phyloP scores from a whole-genome alignment of 805 yeast genomes.

The Pichia pseudocactophila region DNA sequence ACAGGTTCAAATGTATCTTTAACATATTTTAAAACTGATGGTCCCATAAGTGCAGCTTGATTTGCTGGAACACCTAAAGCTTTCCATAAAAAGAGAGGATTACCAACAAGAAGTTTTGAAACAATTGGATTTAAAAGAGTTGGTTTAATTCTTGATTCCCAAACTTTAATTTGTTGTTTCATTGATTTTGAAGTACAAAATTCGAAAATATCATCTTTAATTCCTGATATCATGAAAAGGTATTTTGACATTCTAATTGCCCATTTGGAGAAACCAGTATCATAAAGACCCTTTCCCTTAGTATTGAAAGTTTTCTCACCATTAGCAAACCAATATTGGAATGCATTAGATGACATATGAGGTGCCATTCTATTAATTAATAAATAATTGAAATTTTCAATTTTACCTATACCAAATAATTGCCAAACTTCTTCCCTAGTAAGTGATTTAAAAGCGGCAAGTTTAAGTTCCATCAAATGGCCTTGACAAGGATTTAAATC shows the following conservation, averaged over 20 bases:
- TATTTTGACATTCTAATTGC: constrained; percentile 61
- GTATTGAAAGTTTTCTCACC: constrained; percentile 50
- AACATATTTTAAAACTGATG: constrained; percentile 61
- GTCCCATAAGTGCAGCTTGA: constrained; percentile 74
- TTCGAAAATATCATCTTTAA: constrained; percentile 40
- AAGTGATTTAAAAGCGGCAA: constrained; percentile 57
- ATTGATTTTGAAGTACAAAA: constrained; percentile 50
- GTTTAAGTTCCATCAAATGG: constrained; percentile 68
- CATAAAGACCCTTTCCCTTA: constrained; percentile 57
- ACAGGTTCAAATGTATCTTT: constrained; percentile 75
- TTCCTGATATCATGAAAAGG: constrained; percentile 50
- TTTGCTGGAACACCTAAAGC: constrained; percentile 85
- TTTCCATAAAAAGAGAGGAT: constrained; percentile 80
- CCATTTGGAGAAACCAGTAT: constrained; percentile 84
- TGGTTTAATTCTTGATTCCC: constrained; percentile 58
- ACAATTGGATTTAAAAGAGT: constrained; percentile 63
- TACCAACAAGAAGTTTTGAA: constrained; percentile 61
- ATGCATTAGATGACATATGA: constrained; percentile 68
- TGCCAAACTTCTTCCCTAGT: constrained; percentile 57
- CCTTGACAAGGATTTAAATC: constrained; percentile 80
- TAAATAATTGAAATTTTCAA: constrained; percentile 42
- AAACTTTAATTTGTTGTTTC: constrained; percentile 53
- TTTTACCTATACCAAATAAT: constrained; percentile 68
- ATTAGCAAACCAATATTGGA: constrained; percentile 69
- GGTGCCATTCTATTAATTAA: constrained; percentile 52